Percentiles rank a stretch among this genome's conserved stretches.
These are phyloP conservation scores for Coemansia sp. DNA, from an alignment of 192 early-diverging fungal species.

Conservation along the genomic window DNA sequence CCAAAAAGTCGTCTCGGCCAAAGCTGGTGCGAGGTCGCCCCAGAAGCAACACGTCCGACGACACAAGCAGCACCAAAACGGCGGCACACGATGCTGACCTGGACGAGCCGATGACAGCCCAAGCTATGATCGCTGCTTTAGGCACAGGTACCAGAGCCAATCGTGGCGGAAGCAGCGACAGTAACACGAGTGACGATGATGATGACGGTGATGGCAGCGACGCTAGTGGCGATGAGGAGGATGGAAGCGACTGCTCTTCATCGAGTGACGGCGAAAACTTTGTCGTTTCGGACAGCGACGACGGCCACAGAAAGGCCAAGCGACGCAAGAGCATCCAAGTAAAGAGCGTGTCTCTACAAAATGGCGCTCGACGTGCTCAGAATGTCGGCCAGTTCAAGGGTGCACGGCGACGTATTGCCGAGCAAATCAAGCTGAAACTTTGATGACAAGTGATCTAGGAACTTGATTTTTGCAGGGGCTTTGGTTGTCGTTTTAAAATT, in stretches of 20 bases:
- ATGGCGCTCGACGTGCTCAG: background rate
- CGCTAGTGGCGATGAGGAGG: slow-evolving; percentile 14
- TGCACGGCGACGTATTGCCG: slow-evolving; percentile 42
- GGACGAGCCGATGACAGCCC: background rate
- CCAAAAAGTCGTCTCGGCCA: slow-evolving; percentile 5
- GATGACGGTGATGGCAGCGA: slow-evolving; percentile 8
- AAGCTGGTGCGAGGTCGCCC: slow-evolving; percentile 41
- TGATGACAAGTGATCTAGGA: slow-evolving; percentile 2
- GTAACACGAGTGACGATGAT: slow-evolving; percentile 4
- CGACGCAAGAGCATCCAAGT: slow-evolving; percentile 17
- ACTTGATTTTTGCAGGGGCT: background rate
- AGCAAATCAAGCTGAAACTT: slow-evolving; percentile 53
- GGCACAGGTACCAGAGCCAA: slow-evolving; percentile 19
- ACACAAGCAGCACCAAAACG: background rate
- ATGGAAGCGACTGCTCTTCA: slow-evolving; percentile 9
- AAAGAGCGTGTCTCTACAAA: background rate
- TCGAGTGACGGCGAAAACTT: slow-evolving; percentile 23
- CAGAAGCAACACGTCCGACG: slow-evolving; percentile 10
- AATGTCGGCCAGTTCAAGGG: slow-evolving; percentile 16
- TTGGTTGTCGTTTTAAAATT: background rate
- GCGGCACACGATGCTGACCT: background rate
- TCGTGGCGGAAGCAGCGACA: slow-evolving; percentile 3
- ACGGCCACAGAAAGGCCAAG: slow-evolving; percentile 7
- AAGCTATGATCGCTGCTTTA: slow-evolving; percentile 24
- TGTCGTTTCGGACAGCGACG: slow-evolving; percentile 43